A percentile compares a stretch with the other conserved stretches of the same genome.
Conservation (phyloP, 2,329 filamentous ascomycete species). For the Fusarium vanettenii region DNA sequence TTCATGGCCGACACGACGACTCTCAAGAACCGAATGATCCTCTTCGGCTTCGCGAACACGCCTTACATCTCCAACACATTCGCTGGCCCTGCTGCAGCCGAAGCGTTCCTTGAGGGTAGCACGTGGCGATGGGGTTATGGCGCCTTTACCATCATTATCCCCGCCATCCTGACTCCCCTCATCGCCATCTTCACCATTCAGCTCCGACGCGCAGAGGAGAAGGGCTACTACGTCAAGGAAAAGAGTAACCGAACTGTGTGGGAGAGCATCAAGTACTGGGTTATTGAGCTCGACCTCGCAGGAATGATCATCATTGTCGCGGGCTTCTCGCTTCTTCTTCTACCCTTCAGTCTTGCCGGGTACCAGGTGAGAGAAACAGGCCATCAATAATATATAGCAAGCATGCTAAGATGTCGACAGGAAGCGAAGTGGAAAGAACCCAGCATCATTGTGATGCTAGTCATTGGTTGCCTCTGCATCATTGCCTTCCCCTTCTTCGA, state of each 20-base stretch:
- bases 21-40: conserved; percentile 11
- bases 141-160: conserved; percentile 14
- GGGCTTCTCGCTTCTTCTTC: conserved; percentile 62
- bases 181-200: conserved; percentile 16
- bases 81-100: background rate
- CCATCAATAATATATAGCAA: background rate
- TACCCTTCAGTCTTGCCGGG: conserved; percentile 58
- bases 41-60: conserved; percentile 3
- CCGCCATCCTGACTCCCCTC: background rate
- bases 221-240: conserved; percentile 11
- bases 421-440: conserved; percentile 52
- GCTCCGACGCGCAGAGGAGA: conserved; percentile 3
- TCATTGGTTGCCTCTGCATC: conserved; percentile 61
- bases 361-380: conserved; percentile 15
- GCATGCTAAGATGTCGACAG: background rate
- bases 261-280: conserved; percentile 13
- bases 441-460: conserved; percentile 58
- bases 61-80: conserved; percentile 11
- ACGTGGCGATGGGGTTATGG: conserved; percentile 9
- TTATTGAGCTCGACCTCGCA: conserved; percentile 50
- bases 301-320: conserved; percentile 63
- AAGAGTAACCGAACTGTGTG: background rate
- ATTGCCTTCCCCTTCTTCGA: conserved; percentile 62
- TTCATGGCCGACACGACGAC: conserved; percentile 16
- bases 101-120: conserved; percentile 1